Evolutionary conservation across 192 early-diverging fungal genomes (phyloP), one percentile per base, ranked within the genome.

Genomic region (Coemansia sp.): DNA sequence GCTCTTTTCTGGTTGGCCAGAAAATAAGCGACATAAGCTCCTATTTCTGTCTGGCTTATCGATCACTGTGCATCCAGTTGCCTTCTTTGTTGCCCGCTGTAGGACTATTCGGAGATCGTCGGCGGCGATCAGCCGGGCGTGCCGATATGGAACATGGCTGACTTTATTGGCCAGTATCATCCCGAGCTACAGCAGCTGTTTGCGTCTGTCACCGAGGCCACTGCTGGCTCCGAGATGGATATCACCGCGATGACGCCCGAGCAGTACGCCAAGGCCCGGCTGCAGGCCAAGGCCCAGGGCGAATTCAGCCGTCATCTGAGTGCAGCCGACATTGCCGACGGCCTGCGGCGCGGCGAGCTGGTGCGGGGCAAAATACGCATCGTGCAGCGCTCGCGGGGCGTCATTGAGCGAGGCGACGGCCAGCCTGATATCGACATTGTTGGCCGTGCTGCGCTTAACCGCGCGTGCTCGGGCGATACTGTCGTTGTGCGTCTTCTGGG

Each of bases 401-500:
- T 75, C 8, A 67, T 75, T 22, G 77, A 76, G 67, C 73, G 81
- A 36, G 39, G 18, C 22, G 81, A 64, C 18, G 86, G 83, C 8
- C 66, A 72, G 37, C 76, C 83, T 7, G 88, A 86, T 39, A 88
- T 92, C 68, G 72, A 89, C 3, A 84, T 92, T 55, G 70, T 82
- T 3, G 91, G 91, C 5, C 87, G 87, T 5, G 79, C 85, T 2
- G 77, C 74, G 48, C 73, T 78, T n/a, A 84, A 84, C 68, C 70
- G 82, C 5, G 60, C 68, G 78, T 71, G 74, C 43, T 75, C 89
- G 20, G 91, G 91, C 15, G 91, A 93, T 60, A 43, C 84, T 0
- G 90, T 91, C 1, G 88, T 89, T 14, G 88, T 93, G 8, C 85
- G 87, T 56, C 58, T 91, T 3, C 63, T 91, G 33, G 77, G 66